Base-by-base conservation (phyloP, 495 filamentous ascomycete genomes). In the Haplographium delicatum region DNA sequence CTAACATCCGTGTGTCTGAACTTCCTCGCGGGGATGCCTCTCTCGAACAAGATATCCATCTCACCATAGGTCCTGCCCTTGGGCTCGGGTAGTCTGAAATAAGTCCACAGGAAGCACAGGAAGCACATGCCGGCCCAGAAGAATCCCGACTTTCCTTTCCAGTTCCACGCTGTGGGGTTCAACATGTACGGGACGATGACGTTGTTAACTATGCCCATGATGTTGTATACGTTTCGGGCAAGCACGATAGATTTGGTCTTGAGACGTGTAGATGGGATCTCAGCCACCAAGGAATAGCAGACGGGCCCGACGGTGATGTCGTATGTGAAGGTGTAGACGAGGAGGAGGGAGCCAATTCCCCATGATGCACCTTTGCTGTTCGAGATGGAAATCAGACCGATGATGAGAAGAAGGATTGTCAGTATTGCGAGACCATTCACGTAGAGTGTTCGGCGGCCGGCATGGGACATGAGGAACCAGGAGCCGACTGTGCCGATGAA, bases 21-120 rank as follows among this genome's bases (percentile, higher is more conserved):
- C 61, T 86, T 82, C 45, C 84, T 72, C 6, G 85, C 85, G 47
- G 70, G 75, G 18, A 85, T 67, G 2, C 69, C 61, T 34, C 73
- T 65, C 66, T 86, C 76, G 60, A 88, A 89, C 23, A 89, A 70
- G 23, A 85, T 46, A 59, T 89, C 85, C 46, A 89, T 61, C 62
- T 89, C 85, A 5, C 82, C 84, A 58, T 84, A 88, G 0, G 83
- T 79, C 25, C 83, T 75, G 6, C 83, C 84, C 2, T 69, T 68
- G 0, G 85, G 85, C 54, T 89, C 85, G 0, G 85, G 85, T 1
- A 89, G 75, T 13, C 85, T 79, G 72, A 88, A 72, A 47, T 58
- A 74, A 5, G 61, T 53, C 69, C 68, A 75, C 1, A 61, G 16
- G 8, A 64, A 50, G 13, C 72, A 75, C 34, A 76, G 52, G 42